Percentiles rank a stretch among this genome's conserved stretches.
Conservation (phyloP, 192 early-diverging fungal species). For the Dispira parvispora region DNA sequence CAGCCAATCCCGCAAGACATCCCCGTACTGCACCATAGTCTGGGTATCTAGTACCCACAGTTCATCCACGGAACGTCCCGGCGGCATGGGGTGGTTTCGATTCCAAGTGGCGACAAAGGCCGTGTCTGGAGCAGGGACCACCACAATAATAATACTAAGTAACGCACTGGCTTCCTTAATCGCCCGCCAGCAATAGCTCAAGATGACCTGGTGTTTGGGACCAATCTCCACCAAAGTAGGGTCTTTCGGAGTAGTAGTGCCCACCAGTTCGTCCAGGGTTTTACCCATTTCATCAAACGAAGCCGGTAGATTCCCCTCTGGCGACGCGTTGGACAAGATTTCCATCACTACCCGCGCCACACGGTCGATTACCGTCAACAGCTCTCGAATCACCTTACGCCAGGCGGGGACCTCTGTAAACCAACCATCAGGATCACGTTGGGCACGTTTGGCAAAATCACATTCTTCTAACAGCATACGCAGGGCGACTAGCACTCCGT, state of each 20-base stretch:
- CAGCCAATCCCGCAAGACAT: conserved; percentile 31
- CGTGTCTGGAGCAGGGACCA: conserved; percentile 12
- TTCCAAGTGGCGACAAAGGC: conserved; percentile 12
- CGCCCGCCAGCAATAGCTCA: conserved; percentile 84
- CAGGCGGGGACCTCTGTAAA: conserved; percentile 18
- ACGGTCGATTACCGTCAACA: conserved; percentile 29
- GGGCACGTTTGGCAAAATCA: conserved; percentile 26
- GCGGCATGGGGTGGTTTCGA: background rate
- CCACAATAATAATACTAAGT: conserved; percentile 28
- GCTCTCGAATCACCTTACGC: conserved; percentile 28
- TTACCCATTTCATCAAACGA: conserved; percentile 53
- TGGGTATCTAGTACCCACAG: conserved; percentile 11
- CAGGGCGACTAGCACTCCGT: conserved; percentile 35
- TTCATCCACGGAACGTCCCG: conserved; percentile 1
- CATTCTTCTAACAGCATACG: conserved; percentile 45
- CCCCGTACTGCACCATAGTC: conserved; percentile 23
- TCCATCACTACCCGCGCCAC: conserved; percentile 43
- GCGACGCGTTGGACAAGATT: conserved; percentile 59
- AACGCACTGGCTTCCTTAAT: conserved; percentile 70
- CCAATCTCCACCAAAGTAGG: conserved; percentile 17
- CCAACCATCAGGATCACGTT: conserved; percentile 12
- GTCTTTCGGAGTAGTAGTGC: conserved; percentile 7
- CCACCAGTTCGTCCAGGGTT: conserved; percentile 26
- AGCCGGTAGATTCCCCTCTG: conserved; percentile 80
- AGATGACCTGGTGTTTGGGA: conserved; percentile 65